Base-by-base conservation (phyloP, 1,284 basidiomycete species). In the Malassezia globosa region DNA sequence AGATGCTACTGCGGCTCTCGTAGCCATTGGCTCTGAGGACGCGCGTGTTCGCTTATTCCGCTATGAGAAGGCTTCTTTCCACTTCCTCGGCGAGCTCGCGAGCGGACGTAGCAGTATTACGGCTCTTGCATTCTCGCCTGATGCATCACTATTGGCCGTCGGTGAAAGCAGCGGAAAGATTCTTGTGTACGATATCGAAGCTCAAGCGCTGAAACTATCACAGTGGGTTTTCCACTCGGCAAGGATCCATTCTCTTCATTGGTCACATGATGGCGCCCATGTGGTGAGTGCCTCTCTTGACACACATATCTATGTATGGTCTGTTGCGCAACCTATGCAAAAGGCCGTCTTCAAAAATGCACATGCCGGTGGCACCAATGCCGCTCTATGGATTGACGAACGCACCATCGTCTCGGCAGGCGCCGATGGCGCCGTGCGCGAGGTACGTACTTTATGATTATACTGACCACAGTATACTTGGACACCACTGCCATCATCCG, bases 261-360 rank as follows among this genome's bases (percentile, higher is more conserved):
- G 84, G 80, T 83, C 83, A 2, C 69, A 79, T 1, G 81, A 85
- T 61, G 81, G 81, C 3, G 76, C 77, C 60, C 79, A 88, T 61
- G 80, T 85, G 52, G 87, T 82, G 2, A 88, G 87, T 7, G 87
- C 83, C 13, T 87, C 87, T 7, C 77, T 92, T 24, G 92, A 97
- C 70, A 92, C 89, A 23, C 81, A 87, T 63, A 81, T 94, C 7
- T 94, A 88, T 69, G 75, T 96, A 33, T 96, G 87, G 82, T 82
- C 82, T 59, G 80, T 87, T 31, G 77, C 77, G 49, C 82, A 83
- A 60, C 82, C 84, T 10, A 75, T 81, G 72, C 82, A 81, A 73
- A 86, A 85, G 60, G 81, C 89, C 35, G 78, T 82, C 11, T 81
- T 94, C 72, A 85, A 84, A 61, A 69, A 67, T 35, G 60, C 64